Base-by-base conservation (phyloP, 352 stramenopile species). In the Globisporangium heterothallicum region DNA sequence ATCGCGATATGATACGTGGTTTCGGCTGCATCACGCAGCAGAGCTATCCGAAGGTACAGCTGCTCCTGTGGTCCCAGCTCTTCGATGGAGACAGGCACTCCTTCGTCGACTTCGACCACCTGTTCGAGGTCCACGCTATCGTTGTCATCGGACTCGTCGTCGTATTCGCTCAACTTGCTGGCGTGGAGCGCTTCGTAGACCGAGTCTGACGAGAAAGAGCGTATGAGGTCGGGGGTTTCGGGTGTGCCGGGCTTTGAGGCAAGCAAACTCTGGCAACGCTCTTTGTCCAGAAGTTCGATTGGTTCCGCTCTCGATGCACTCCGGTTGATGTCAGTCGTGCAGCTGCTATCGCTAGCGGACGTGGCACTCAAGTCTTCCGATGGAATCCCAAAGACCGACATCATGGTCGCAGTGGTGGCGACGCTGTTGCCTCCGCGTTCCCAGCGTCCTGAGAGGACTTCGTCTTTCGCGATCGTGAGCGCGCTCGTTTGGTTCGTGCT, bases 21-120 rank as follows among this genome's bases (percentile, higher is more conserved):
- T 36, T 82, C 71, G 21, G 71, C 71, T 18, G 55, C 44, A 41
- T 73, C 57, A 10, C 71, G 66, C 8, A 82, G 66, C 27, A 77
- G 59, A 2, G 63, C 66, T 22, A 82, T 78, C 25, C 72, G 71
- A 22, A 71, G 53, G 58, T 68, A 82, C 25, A 82, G 42, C 45
- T 73, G 5, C 6, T 40, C 42, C 35, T 59, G 52, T 9, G 49
- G 19, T 2, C 4, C 27, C 12, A 44, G 41, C 8, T 8, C 13
- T 32, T 32, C 16, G 4, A 30, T 22, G 42, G 18, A 21, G 18
- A 25, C 19, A 9, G 25, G 42, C 18, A 48, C 42, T 34, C 42
- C 42, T 24, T 34, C 42, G 9, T 32, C 5, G 42, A 48, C 5
- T 2, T 34, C 14, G 24, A n/a, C n/a, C n/a, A n/a, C n/a, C n/a